Base-by-base conservation (phyloP, 192 early-diverging fungal species). In the Coemansia brasiliensis region DNA sequence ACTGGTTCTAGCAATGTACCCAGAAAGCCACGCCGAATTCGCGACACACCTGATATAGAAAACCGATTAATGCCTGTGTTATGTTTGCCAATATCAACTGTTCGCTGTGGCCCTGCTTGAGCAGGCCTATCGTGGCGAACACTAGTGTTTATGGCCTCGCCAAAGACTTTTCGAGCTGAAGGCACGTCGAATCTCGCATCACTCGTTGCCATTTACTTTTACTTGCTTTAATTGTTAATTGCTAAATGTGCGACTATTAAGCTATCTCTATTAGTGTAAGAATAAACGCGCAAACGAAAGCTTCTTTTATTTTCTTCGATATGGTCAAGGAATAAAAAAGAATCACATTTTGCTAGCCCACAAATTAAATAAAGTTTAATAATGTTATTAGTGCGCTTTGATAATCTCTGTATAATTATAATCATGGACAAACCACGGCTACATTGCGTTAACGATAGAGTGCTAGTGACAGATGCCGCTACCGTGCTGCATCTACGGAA, bases 401-500 rank as follows among this genome's bases (percentile, higher is more conserved):
- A 2, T 8, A 39, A 29, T 9, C 21, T 17, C 21, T 39, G 17
- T 3, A 5, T 35, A 10, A 35, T 35, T 7, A 35, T 35, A 35
- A 35, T 35, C 10, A 8, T 32, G 18, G 17, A 39, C 41, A 66
- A 38, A 13, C 67, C 51, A 25, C 37, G 27, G 18, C 52, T 59
- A 11, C 26, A 24, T 12, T 53, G 52, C 56, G 41, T 38, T 9
- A 46, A 35, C 46, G 58, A 48, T 1, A 58, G 64, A 10, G 64
- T 67, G 13, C 24, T 71, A 38, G 63, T 67, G 7, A 57, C 51
- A 10, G 60, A 67, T 16, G 61, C 57, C 2, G 68, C 39, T 17
- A 51, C 38, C 0, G 81, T 85, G 3, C 52, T 83, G 49, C 15
- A 27, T 1, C 57, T 92, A 37, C 82, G 90, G 20, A 72, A 59